These are phyloP conservation scores for Pinus tabuliformis DNA, from an alignment of 75 land plant species.

Conservation along the genomic window DNA sequence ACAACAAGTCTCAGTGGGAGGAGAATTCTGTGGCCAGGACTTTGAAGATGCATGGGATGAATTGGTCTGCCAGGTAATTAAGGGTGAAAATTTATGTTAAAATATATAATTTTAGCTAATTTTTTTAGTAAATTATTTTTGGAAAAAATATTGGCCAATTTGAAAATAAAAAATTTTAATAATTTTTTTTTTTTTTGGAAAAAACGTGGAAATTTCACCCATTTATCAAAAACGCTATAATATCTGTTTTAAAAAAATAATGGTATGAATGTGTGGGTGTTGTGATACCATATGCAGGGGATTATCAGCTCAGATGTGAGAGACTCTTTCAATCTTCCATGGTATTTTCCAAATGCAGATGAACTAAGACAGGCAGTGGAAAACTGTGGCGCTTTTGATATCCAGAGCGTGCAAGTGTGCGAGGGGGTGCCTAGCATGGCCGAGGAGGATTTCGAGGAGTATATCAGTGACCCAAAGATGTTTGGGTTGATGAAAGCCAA, in stretches of 20 bases:
- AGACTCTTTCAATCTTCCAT: constrained; percentile 11
- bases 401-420: neutral
- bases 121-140: too few species aligned
- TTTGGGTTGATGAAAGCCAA: neutral
- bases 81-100: too few species aligned
- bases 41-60: constrained; percentile 19
- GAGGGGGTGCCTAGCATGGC: constrained; percentile 4
- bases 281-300: neutral
- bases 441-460: neutral
- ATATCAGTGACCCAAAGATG: neutral
- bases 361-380: constrained; percentile 6
- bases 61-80: constrained; percentile 12
- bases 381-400: neutral
- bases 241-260: too few species aligned
- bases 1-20: constrained; percentile 1
- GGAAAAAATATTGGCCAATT: too few species aligned
- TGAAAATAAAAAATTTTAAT: too few species aligned
- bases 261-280: too few species aligned
- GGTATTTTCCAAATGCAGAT: constrained; percentile 5
- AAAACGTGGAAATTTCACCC: too few species aligned
- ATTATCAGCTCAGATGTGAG: neutral
- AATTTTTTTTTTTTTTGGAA: too few species aligned
- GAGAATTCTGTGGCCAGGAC: neutral
- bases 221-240: too few species aligned
- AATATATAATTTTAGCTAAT: too few species aligned